Evolutionary conservation across 495 filamentous ascomycete species (phyloP), one percentile per base, ranked within the genome.

Genomic region (Penicillium riverlandense): DNA sequence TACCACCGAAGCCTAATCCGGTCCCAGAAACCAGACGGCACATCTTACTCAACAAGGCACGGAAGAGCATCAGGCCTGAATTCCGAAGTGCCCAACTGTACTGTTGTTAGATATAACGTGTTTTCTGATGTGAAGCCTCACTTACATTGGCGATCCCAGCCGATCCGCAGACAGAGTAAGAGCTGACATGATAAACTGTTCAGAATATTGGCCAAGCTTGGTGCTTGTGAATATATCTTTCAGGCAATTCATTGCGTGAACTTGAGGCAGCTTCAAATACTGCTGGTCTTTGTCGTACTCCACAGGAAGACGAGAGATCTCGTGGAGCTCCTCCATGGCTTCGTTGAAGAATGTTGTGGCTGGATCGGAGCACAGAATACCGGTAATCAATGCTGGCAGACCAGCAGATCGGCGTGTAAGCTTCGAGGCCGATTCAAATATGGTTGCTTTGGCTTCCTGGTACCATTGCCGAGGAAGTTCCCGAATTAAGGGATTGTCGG

Each of bases 171-270:
- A 89, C 32, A 96, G 71, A 32, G 81, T 77, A 12, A 97, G 66
- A 8, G 77, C 77, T n/a, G 76, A 59, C 41, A 85, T 83, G 22
- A 97, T 73, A 48, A 86, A 81, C 1, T 59, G 63, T 46, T 90
- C 86, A 0, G 84, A 80, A 32, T 61, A 54, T 14, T 65, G 61
- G 8, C 79, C 82, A 10, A 96, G 70, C 14, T 78, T 77, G 6
- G 85, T 83, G 53, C 84, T 88, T 30, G 79, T 86, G 57, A 96
- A 92, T 6, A 92, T 82, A 42, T 90, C 86, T 57, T 90, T 88
- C 36, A 97, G 63, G 48, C 84, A 95, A 50, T 98, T 98, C 49
- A 96, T 72, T 0, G 91, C 88, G 55, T 98, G 92, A 2, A 97
- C 92, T 65, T 96, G 92, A 11, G 90, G 84, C 11, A 97, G 62